phyloP scores from a whole-genome alignment of 768 basidiomycete genomes.

The Termitomyces sp. region DNA sequence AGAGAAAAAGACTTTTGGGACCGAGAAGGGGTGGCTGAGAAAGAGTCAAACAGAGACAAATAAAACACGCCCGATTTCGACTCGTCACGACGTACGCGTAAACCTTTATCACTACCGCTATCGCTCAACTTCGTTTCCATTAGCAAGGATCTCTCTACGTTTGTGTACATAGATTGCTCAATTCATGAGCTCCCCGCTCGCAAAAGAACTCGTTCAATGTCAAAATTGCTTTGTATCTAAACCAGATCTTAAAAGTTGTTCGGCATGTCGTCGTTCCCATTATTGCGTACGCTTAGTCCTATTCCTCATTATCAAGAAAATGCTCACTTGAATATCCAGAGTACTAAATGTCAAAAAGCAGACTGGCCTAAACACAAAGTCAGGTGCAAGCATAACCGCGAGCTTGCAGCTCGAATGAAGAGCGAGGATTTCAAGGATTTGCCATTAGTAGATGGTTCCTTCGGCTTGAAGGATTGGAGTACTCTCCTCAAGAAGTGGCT shows the following conservation, averaged over 20 bases:
- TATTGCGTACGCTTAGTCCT: not conserved
- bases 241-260: not conserved
- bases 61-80: too few species aligned
- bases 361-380: not conserved
- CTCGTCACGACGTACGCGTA: too few species aligned
- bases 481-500: not conserved
- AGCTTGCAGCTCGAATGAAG: not conserved
- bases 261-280: not conserved
- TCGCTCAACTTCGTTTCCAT: too few species aligned
- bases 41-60: too few species aligned
- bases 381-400: slow-evolving; percentile 4
- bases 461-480: not conserved
- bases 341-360: slow-evolving; percentile 1
- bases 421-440: not conserved
- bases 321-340: not conserved
- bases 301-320: not conserved
- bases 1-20: too few species aligned
- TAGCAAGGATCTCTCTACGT: too few species aligned
- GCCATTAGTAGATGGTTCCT: not conserved
- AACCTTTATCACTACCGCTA: too few species aligned
- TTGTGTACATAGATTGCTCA: not conserved
- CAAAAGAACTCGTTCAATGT: not conserved
- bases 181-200: not conserved
- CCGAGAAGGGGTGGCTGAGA: too few species aligned
- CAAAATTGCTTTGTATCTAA: slow-evolving; percentile 1